Evolutionary conservation across 139 green algal species (phyloP), one percentile per base, ranked within the genome.

Genomic region (Tetradesmus obliquus): DNA sequence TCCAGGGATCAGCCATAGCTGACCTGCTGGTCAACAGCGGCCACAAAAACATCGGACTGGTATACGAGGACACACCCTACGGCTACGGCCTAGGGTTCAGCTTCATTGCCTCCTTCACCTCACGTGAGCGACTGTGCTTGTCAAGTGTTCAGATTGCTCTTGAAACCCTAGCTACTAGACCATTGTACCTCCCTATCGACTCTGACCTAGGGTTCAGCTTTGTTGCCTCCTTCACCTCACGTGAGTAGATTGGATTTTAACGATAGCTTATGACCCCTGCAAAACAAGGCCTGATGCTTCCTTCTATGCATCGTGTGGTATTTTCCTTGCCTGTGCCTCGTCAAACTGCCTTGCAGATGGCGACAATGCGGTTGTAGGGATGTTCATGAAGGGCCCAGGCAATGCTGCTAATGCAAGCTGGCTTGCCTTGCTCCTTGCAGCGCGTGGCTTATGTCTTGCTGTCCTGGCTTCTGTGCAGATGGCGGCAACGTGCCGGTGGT

Each of bases 91-190:
- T 88, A 15, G 57, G 55, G 2, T 88, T 79, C 57, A 60, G 13
- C 84, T 79, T 88, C 58, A 88, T 88, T 57, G 84, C 84, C 17
- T n/a, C 57, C 22, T 88, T 79, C 22, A 88, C 84, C 13, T 7
- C 55, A 88, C 57, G 82, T 87, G 13, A 86, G 81, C 66, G 57
- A 45, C 32, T 45, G 32, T 45, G 32, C 32, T 45, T 45, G 32
- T 0, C 32, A 45, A 45, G 32, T 45, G 32, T 45, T 45, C 32
- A 45, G 32, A 45, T 45, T 45, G 32, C 32, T 45, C 32, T 45
- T 45, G 32, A 45, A 45, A 45, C 32, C 32, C 32, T 45, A 45
- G 32, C 32, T 45, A 45, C 32, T 45, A 45, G 32, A 45, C 32
- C 32, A 45, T 45, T 45, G 32, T 45, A 45, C 32, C 32, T 45